phyloP scores from a whole-genome alignment of 192 early-diverging fungal species.

The Gamsiella multidivaricata region DNA sequence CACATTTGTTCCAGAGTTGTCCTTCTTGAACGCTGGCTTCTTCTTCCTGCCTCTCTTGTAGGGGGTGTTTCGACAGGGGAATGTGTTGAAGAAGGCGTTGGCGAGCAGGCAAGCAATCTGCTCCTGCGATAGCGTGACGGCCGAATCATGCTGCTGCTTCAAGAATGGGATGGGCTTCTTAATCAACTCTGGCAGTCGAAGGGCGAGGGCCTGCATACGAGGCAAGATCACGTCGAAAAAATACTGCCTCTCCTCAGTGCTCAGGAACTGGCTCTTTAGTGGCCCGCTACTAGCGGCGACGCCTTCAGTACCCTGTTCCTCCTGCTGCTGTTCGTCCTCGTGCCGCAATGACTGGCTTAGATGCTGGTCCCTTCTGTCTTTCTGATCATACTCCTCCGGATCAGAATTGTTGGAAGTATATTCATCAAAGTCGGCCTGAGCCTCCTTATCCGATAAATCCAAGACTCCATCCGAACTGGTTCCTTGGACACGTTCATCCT shows the following conservation, averaged over 20 bases:
- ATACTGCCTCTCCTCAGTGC: constrained; percentile 21
- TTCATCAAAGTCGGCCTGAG: constrained; percentile 5
- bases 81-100: constrained; percentile 51
- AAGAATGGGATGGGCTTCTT: constrained; percentile 39
- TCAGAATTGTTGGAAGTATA: constrained; percentile 12
- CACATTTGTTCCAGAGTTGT: background rate
- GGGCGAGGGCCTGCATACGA: constrained; percentile 33
- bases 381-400: constrained; percentile 2
- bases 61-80: constrained; percentile 34
- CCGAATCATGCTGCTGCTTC: constrained; percentile 42
- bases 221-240: constrained; percentile 49
- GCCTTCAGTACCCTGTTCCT: background rate
- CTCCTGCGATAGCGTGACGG: constrained; percentile 45
- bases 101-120: constrained; percentile 48
- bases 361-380: background rate
- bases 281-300: constrained; percentile 5
- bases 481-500: background rate
- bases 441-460: constrained; percentile 7
- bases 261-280: constrained; percentile 38
- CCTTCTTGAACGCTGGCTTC: background rate
- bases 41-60: constrained; percentile 34
- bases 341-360: background rate
- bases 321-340: background rate
- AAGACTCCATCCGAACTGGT: constrained; percentile 3
- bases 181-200: constrained; percentile 36